Base-by-base conservation (phyloP, 2,329 filamentous ascomycete genomes). In the Beauveria rudraprayagi region DNA sequence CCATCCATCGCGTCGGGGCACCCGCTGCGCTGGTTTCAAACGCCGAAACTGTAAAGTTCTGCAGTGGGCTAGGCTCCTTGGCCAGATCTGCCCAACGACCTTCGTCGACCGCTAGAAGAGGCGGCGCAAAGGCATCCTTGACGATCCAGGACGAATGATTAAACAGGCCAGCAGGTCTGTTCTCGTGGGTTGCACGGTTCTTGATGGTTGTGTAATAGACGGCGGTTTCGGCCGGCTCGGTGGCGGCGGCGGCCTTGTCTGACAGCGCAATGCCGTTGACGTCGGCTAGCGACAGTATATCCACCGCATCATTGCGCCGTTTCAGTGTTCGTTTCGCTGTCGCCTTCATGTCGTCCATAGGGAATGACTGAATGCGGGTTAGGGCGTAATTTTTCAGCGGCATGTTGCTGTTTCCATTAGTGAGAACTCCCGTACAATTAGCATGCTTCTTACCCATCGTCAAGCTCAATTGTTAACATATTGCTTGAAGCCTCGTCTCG, bases 1-100 rank as follows among this genome's bases (percentile, higher is more conserved):
- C 78, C 3, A 80, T 68, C 78, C 79, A 81, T 40, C 63, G 63
- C 3, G 66, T 72, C n/a, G 46, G 11, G 10, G 16, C 47, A 19
- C 41, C 65, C 54, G 1, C 16, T 10, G n/a, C 10, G 40, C 60
- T 57, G 8, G 57, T 40, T 30, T 30, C 17, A 28, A 66, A 64
- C 54, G 61, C 61, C 0, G 66, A 62, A 9, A 67, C 65, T 9
- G 60, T 53, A 22, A 68, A 61, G 1, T 50, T 62, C 19, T 66
- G 65, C 7, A 60, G 57, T 3, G 41, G n/a, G 9, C 58, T 65
- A 3, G 63, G 66, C 46, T 68, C 64, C 9, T 60, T 46, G 5
- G 65, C 56, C 19, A 57, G 40, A 5, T 47, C 50, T 1, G 24
- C 56, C 66, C 66, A 68, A 16, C 61, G 37, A 0, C 51, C 51